Evolutionary conservation across 441 rosid genomes (phyloP), one percentile per base, ranked within the genome.

Genomic region (Populus tomentosa): DNA sequence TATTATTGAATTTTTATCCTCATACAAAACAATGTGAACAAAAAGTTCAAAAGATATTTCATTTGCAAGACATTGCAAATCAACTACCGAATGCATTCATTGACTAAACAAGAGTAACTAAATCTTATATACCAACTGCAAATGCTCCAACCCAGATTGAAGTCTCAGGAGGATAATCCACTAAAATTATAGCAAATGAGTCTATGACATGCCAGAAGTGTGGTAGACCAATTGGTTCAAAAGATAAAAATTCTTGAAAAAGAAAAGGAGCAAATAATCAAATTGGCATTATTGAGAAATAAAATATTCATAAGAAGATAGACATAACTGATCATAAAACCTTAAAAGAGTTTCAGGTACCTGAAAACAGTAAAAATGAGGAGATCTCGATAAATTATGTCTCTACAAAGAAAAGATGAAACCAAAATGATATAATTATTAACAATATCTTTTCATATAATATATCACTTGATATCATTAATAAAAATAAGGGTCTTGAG

Each of bases 81-180:
- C 7, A 53, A 6, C n/a, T 18, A 53, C n/a, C 2, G 7, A 16
- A 53, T 50, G 59, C 7, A 50, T 50, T 50, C n/a, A 50, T 1
- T 28, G 2, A 50, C 59, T 16, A 2, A 16, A 18, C 16, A 53
- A 18, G 0, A 53, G 18, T 53, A 18, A 53, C 21, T n/a, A 53
- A 53, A 53, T 53, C n/a, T 53, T 18, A 53, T 53, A 5, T 53
- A 53, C 7, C 0, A 5, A 18, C 2, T 16, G 1, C 13, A 53
- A 53, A 53, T 53, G n/a, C 61, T 53, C 61, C 3, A 53, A 2
- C 21, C 21, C n/a, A 1, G 0, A 53, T 0, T 1, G 4, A 53
- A 16, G 61, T 53, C n/a, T 8, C 0, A 16, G 0, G 0, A 18
- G 0, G 8, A 53, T 0, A 5, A 16, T 53, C 61, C 3, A 0